Conservation (phyloP, 2,329 filamentous ascomycete species). For the Ascochyta pisi region DNA sequence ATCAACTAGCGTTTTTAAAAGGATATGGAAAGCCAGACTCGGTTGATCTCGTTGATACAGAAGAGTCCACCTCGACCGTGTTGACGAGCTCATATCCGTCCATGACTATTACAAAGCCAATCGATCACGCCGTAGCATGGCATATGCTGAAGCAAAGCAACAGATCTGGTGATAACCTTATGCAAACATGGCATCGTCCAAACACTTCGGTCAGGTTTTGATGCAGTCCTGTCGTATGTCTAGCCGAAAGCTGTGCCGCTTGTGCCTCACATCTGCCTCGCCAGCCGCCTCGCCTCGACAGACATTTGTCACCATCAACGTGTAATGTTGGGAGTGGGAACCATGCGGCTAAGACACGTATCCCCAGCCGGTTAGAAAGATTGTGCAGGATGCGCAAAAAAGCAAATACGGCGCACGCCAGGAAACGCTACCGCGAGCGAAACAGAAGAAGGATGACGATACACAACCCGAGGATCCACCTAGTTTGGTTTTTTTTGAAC, state of each 20-base stretch:
- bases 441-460: not conserved
- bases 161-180: not conserved
- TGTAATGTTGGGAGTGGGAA: not conserved
- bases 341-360: slow-evolving; percentile 3
- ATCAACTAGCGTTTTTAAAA: not conserved
- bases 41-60: not conserved
- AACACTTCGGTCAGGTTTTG: not conserved
- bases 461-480: not conserved
- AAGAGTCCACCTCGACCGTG: not conserved
- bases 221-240: not conserved
- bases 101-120: too few relatives aligned
- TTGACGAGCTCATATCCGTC: too few relatives aligned
- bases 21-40: not conserved
- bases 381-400: slow-evolving; percentile 8
- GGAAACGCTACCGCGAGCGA: slow-evolving; percentile 3
- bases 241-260: slow-evolving; percentile 1
- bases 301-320: slow-evolving; percentile 1
- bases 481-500: not conserved
- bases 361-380: not conserved
- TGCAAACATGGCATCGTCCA: not conserved
- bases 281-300: not conserved
- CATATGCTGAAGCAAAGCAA: slow-evolving; percentile 1
- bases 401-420: slow-evolving; percentile 1
- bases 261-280: not conserved
- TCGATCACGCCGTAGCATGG: not conserved